Percentiles rank a stretch among this genome's conserved stretches.
phyloP scores from a whole-genome alignment of 768 basidiomycete species.

The Pleurotus giganteus region DNA sequence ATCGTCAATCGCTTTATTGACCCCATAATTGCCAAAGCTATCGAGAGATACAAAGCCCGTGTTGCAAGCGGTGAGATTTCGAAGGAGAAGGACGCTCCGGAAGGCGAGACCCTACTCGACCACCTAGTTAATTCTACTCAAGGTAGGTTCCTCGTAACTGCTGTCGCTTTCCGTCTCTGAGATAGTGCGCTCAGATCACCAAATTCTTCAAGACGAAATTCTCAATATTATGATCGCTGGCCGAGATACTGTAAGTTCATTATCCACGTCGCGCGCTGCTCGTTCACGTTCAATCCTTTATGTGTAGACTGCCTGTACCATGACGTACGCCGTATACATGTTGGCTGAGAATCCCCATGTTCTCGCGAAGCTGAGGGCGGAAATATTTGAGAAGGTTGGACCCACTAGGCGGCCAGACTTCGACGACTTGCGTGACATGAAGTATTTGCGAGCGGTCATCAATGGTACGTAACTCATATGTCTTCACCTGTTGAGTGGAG shows the following conservation, averaged over 20 bases:
- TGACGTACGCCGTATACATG: slow-evolving; percentile 56
- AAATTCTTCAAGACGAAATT: slow-evolving; percentile 43
- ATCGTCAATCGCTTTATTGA: slow-evolving; percentile 48
- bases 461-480: too few relatives aligned
- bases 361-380: slow-evolving; percentile 43
- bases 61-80: too few relatives aligned
- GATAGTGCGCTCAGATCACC: slow-evolving; percentile 26
- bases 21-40: slow-evolving; percentile 45
- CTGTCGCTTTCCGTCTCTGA: not conserved
- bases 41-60: slow-evolving; percentile 32
- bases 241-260: slow-evolving; percentile 51
- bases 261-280: too few relatives aligned
- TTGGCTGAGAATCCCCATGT: slow-evolving; percentile 52
- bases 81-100: slow-evolving; percentile 25
- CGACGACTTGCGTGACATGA: slow-evolving; percentile 56
- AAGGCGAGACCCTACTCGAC: slow-evolving; percentile 44
- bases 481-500: too few relatives aligned
- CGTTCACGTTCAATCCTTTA: too few relatives aligned
- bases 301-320: slow-evolving; percentile 43
- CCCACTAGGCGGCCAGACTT: slow-evolving; percentile 42
- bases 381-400: slow-evolving; percentile 47
- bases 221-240: slow-evolving; percentile 57
- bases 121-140: slow-evolving; percentile 51
- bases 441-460: slow-evolving; percentile 55
- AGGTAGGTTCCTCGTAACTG: slow-evolving; percentile 30